Conservation (phyloP, 768 basidiomycete genomes). For the Leccinum aurantiacum region DNA sequence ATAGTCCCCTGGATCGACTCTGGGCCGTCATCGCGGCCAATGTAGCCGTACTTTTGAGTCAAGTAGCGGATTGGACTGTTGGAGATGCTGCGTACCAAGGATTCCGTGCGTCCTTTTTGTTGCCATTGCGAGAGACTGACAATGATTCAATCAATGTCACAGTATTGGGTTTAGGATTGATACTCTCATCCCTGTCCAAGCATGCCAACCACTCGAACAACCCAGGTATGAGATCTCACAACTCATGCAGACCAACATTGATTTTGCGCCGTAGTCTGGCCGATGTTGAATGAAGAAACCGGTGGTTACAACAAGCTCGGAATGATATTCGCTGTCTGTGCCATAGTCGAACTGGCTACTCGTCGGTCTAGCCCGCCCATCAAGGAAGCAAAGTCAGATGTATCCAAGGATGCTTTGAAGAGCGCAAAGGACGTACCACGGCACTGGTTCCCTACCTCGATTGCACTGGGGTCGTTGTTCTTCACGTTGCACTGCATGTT, state of each 20-base stretch:
- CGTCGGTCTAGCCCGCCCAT: conserved; percentile 33
- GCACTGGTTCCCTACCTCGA: conserved; percentile 42
- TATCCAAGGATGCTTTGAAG: not conserved
- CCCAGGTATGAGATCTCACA: conserved; percentile 46
- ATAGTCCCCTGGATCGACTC: conserved; percentile 55
- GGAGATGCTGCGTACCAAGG: conserved; percentile 46
- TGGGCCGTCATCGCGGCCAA: conserved; percentile 57
- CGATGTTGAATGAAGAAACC: conserved; percentile 61
- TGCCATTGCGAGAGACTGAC: not conserved
- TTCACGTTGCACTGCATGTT: conserved; percentile 74
- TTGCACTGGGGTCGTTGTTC: conserved; percentile 66
- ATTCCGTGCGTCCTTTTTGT: conserved; percentile 39
- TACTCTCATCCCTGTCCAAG: conserved; percentile 68
- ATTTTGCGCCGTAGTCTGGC: conserved; percentile 59
- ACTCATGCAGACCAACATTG: conserved; percentile 4
- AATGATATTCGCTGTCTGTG: conserved; percentile 53
- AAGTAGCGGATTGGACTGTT: conserved; percentile 54
- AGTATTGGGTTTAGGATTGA: conserved; percentile 69
- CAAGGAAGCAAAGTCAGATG: conserved; percentile 4
- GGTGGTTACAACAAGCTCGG: conserved; percentile 73
- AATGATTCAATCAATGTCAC: not conserved
- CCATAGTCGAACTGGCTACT: conserved; percentile 55
- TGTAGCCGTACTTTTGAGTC: conserved; percentile 46
- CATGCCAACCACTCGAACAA: conserved; percentile 80
- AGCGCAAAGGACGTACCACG: conserved; percentile 11